Conservation (phyloP, 2,329 filamentous ascomycete species). For the Waltergamsia citrina region DNA sequence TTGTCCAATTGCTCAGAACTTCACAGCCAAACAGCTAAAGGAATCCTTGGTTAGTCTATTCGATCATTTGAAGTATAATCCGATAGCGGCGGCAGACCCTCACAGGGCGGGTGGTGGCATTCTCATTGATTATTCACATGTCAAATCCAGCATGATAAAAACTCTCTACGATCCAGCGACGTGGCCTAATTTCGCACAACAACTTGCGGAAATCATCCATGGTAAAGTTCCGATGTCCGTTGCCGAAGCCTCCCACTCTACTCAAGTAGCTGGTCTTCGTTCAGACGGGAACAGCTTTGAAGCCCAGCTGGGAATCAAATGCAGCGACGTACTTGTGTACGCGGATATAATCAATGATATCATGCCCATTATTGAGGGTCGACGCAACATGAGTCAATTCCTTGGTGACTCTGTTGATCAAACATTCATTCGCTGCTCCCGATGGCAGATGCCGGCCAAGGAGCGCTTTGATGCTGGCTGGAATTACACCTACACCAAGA, state of each 20-base stretch:
- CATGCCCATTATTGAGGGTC: slow-evolving; percentile 1
- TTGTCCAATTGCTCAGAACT: slow-evolving; percentile 18
- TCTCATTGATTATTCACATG: slow-evolving; percentile 14
- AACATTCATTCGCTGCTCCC: slow-evolving; percentile 3
- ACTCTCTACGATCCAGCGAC: slow-evolving; percentile 11
- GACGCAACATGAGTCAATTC: not conserved
- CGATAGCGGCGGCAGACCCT: slow-evolving; percentile 9
- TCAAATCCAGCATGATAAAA: slow-evolving; percentile 10
- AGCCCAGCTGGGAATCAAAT: slow-evolving; percentile 9
- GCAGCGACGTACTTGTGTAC: slow-evolving; percentile 7
- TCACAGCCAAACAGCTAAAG: slow-evolving; percentile 23
- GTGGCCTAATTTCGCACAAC: slow-evolving; percentile 9
- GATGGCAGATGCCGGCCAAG: slow-evolving; percentile 6
- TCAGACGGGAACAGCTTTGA: no score
- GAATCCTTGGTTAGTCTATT: slow-evolving; percentile 16
- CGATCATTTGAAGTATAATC: slow-evolving; percentile 15
- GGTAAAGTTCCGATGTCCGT: no score
- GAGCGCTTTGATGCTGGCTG: slow-evolving; percentile 7
- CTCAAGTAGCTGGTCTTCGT: not conserved
- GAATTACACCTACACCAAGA: no score
- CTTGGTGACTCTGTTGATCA: not conserved
- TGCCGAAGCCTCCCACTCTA: not conserved
- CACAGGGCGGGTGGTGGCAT: slow-evolving; percentile 4
- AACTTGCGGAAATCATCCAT: no score
- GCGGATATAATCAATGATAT: slow-evolving; percentile 2